Evolutionary conservation across 257 asterid species (phyloP), one percentile per base, ranked within the genome.

Genomic region (Gentiana macrophylla): DNA sequence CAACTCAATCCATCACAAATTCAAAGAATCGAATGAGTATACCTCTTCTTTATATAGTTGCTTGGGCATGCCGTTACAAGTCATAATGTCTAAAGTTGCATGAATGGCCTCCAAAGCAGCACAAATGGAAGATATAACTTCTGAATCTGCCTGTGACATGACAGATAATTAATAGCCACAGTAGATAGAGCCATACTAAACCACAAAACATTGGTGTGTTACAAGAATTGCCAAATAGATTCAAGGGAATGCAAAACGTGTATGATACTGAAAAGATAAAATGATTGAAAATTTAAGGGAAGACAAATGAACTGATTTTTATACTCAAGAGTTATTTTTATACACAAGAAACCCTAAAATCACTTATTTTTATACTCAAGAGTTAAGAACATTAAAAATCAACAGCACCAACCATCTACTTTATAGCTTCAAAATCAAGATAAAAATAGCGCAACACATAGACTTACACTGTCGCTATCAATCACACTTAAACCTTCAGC

Each of bases 1-100:
- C 35, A 35, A 41, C 10, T 41, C 46, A 7, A 5, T 41, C 15
- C 8, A 55, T 24, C 24, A 24, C 24, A 6, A 43, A 1, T 12
- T 41, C 13, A 8, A 45, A 46, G 44, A 44, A 34, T 49, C 4
- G 37, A 66, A 60, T 59, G 54, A 49, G 62, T 74, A 64, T 70
- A 85, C 99, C 90, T 92, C 99, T 74, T 92, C 99, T 59, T 85
- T 85, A 66, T 92, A 92, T 38, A 92, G 78, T 76, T 80, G 94
- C 72, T 92, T 92, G 57, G 99, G 91, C 99, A 92, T 81, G 73
- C 79, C 95, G 68, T 63, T 77, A 73, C 72, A 73, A 62, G 89
- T 84, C 91, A 92, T 78, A 69, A 92, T 76, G 56, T 85, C 90
- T 69, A 92, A 82, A 75, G 97, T 83, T 55, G 94, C 99, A 72